Conservation (phyloP, 1,139 yeast species). For the Blastobotrys raffinosifermentans region DNA sequence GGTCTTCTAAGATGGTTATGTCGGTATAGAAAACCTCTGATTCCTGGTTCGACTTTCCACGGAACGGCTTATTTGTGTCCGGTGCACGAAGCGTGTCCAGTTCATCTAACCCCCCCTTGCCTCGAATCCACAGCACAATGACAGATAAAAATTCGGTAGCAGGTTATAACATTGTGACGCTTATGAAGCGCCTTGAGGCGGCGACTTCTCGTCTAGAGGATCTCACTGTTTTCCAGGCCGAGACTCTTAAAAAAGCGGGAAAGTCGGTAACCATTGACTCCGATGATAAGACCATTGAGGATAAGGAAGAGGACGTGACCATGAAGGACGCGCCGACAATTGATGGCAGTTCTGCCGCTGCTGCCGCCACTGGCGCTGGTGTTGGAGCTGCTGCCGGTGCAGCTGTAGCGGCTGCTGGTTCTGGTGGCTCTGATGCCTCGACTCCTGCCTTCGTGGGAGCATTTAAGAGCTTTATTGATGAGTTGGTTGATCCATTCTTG, state of each 20-base stretch:
- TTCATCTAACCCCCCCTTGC: too few species aligned
- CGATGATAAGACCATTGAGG: not conserved
- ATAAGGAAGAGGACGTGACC: slow-evolving; percentile 3
- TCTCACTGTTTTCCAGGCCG: slow-evolving; percentile 74
- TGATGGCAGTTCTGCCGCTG: slow-evolving; percentile 14
- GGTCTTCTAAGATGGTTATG: too few species aligned
- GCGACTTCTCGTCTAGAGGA: slow-evolving; percentile 93
- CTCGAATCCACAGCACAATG: slow-evolving; percentile 21
- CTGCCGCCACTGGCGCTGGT: slow-evolving; percentile 18
- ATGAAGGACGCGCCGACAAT: slow-evolving; percentile 8
- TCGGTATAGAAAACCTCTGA: too few species aligned
- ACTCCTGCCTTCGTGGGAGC: slow-evolving; percentile 29
- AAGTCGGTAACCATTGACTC: slow-evolving; percentile 16
- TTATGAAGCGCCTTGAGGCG: slow-evolving; percentile 76
- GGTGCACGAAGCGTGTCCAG: too few species aligned
- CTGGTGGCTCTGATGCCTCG: slow-evolving; percentile 18
- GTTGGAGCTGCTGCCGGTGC: slow-evolving; percentile 12
- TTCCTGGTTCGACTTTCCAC: not conserved
- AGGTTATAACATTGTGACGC: slow-evolving; percentile 75
- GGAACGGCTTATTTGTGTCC: not conserved
- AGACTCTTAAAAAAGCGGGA: slow-evolving; percentile 26
- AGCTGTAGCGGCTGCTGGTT: slow-evolving; percentile 15
- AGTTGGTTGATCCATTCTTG: slow-evolving; percentile 55
- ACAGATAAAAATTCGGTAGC: slow-evolving; percentile 55
- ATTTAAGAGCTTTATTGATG: slow-evolving; percentile 51